Evolutionary conservation across 2,329 filamentous ascomycete genomes (phyloP).

Genomic region (Fusarium luffae): DNA sequence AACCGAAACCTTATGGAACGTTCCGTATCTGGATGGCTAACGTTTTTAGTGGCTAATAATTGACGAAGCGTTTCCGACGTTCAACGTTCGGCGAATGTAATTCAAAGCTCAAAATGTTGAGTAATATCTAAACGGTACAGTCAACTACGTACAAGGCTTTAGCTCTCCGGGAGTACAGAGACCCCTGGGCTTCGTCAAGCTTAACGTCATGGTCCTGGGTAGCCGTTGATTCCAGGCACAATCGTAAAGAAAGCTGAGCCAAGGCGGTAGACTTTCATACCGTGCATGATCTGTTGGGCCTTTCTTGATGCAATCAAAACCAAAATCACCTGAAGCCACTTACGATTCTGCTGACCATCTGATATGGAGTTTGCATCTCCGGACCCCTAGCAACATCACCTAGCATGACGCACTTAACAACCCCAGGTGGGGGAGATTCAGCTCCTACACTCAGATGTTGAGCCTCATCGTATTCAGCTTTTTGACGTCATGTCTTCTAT

Average conservation of each 20-base stretch:
- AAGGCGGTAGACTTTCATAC: background rate
- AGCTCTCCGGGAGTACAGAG: background rate
- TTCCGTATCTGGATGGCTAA: background rate
- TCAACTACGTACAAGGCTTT: background rate
- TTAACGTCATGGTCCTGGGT: background rate
- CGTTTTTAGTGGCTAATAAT: background rate
- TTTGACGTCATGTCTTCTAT: background rate
- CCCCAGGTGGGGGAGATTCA: background rate
- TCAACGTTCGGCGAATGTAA: background rate
- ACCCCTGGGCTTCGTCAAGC: background rate
- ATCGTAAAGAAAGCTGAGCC: background rate
- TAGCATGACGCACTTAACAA: background rate
- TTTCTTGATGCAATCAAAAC: too few species aligned
- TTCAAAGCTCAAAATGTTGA: background rate
- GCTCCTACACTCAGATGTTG: background rate
- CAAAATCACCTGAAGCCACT: background rate
- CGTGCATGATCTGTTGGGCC: background rate
- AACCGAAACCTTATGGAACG: background rate
- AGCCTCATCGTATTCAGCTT: background rate
- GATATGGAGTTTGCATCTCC: background rate
- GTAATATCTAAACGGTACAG: background rate
- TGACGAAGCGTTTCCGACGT: background rate
- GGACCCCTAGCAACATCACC: too few species aligned
- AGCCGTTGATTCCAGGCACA: background rate
- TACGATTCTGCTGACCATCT: background rate